Base-by-base conservation (phyloP, 169 alveolate genomes). In the Cryptosporidium tyzzeri region DNA sequence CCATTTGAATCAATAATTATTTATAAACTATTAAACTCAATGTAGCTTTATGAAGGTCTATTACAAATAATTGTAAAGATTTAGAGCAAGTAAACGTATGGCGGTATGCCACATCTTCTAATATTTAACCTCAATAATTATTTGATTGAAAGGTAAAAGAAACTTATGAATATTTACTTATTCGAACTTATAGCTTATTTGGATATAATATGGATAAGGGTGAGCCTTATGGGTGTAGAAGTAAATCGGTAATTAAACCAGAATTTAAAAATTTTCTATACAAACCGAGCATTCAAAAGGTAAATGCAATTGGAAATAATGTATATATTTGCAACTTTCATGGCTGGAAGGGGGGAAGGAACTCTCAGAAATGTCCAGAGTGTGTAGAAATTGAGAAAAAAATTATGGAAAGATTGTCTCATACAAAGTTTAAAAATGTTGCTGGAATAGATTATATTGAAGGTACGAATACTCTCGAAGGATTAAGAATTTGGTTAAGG, bases 261-360 rank as follows among this genome's bases (percentile, higher is more conserved):
- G 71, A 33, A 29, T 65, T 35, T 37, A 65, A 65, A 37, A 37
- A 16, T 37, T 35, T 65, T 65, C 18, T 18, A 33, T 65, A 37
- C 71, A 65, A 65, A 33, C 71, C 71, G 10, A 65, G 23, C 5
- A 33, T 65, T 31, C 68, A 51, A 31, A 71, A 71, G 44, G 41
- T 71, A n/a, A 50, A 51, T 50, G 31, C 39, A 23, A 50, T 21
- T 16, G 61, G 69, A 71, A 26, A 12, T 29, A 44, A 31, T 14
- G 48, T n/a, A 31, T 3, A 50, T 29, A 59, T 65, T 26, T 80
- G 89, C 29, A 61, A 80, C 29, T 80, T 80, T 41, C 89, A 80
- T 29, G 89, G 89, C 8, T 80, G 89, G 89, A 80, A 80, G 44
- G 74, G 89, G n/a, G 89, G 89, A 41, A 39, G 41, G 18, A 59